Percentiles rank a stretch among this genome's conserved stretches.
phyloP scores from a whole-genome alignment of 305 asterid species.

The Caryopteris hybrid region DNA sequence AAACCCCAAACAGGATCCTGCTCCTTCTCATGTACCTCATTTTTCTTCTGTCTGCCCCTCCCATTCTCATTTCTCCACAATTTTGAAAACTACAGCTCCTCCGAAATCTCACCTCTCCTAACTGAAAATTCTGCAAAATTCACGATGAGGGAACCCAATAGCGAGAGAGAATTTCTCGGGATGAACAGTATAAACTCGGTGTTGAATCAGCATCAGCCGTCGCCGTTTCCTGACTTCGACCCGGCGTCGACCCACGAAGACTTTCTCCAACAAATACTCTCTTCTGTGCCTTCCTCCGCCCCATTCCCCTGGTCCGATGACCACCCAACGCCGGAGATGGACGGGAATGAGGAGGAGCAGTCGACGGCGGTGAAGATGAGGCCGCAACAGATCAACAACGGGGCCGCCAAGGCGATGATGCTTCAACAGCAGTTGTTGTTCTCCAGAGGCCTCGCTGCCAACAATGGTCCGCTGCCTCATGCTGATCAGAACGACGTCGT shows the following conservation, averaged over 20 bases:
- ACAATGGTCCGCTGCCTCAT: constrained; percentile 24
- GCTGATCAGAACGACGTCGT: constrained; percentile 43
- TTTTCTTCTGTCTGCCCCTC: background rate
- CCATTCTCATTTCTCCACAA: background rate
- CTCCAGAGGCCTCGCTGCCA: constrained; percentile 38
- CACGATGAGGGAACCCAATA: constrained; percentile 23
- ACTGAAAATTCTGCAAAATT: background rate
- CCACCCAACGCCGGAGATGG: constrained; percentile 26
- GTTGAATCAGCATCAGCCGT: constrained; percentile 20
- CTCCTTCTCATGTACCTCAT: background rate
- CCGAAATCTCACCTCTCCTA: constrained; percentile 6
- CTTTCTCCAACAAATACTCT: constrained; percentile 41
- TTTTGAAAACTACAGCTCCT: constrained; percentile 15
- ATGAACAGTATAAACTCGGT: constrained; percentile 25
- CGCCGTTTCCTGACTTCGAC: constrained; percentile 29
- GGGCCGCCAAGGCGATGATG: constrained; percentile 53
- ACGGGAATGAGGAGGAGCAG: constrained; percentile 31
- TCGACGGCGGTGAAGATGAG: constrained; percentile 45
- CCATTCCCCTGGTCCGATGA: constrained; percentile 50
- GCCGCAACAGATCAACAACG: constrained; percentile 60
- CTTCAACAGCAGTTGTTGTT: constrained; percentile 63
- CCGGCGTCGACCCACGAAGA: constrained; percentile 37
- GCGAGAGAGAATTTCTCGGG: constrained; percentile 22
- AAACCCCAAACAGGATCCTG: constrained; percentile 23
- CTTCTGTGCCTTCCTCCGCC: constrained; percentile 45